These are phyloP conservation scores for Saccharata proteae DNA, from an alignment of 2,329 filamentous ascomycete genomes.

Conservation along the genomic window DNA sequence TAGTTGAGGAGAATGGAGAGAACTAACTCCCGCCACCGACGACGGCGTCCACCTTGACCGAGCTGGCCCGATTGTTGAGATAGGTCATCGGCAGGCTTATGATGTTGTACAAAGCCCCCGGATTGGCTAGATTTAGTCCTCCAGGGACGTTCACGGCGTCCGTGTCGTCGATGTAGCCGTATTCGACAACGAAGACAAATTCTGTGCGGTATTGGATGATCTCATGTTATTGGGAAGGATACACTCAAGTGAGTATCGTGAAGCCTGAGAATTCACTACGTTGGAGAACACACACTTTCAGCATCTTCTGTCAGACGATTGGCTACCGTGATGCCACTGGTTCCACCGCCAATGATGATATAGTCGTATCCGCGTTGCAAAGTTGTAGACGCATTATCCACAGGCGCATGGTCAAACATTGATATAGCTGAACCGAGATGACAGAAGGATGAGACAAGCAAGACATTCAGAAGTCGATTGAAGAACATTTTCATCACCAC, in stretches of 20 bases:
- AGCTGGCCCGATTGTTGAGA: conserved; percentile 29
- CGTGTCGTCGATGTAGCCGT: conserved; percentile 14
- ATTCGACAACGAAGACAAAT: conserved; percentile 19
- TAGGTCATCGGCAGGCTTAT: conserved; percentile 30
- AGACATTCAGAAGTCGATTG: no score
- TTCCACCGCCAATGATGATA: conserved; percentile 7
- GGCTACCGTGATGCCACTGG: conserved; percentile 6
- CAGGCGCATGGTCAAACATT: no score
- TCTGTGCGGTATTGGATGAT: conserved; percentile 9
- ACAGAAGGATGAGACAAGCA: no score
- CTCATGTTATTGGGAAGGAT: no score
- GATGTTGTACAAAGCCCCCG: conserved; percentile 23
- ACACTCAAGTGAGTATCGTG: not conserved
- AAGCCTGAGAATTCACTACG: not conserved
- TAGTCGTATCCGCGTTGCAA: conserved; percentile 4
- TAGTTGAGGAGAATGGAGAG: no score
- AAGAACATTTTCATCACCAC: no score
- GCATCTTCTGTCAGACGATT: conserved; percentile 6
- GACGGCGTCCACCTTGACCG: conserved; percentile 35
- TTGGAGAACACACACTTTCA: conserved; percentile 8
- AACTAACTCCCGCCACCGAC: conserved; percentile 39
- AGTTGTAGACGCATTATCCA: no score
- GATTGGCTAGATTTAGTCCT: not conserved
- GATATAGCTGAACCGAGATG: no score
- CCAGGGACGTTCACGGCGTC: conserved; percentile 11